Conservation (phyloP, 2,329 filamentous ascomycete genomes). For the Cercospora citrullina region DNA sequence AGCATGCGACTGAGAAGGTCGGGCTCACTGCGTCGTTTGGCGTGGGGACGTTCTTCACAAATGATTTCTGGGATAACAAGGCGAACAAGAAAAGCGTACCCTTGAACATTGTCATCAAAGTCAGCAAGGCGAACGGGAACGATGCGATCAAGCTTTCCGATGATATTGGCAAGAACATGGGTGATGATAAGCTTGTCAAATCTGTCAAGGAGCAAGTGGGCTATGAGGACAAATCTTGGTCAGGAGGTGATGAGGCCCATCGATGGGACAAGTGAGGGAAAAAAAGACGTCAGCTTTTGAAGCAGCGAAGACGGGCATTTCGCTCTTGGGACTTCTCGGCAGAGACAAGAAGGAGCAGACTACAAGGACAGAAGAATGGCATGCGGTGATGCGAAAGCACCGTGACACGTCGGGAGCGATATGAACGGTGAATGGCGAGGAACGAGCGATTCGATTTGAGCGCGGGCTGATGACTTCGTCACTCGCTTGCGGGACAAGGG, state of each 20-base stretch:
- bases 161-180: conserved; percentile 92
- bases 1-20: conserved; percentile 73
- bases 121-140: conserved; percentile 78
- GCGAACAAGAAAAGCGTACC: conserved; percentile 82
- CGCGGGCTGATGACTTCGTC: background rate
- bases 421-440: background rate
- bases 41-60: conserved; percentile 90
- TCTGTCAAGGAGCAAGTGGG: conserved; percentile 83
- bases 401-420: background rate
- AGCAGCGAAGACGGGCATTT: background rate
- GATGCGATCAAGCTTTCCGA: conserved; percentile 87
- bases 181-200: conserved; percentile 73
- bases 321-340: background rate
- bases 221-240: conserved; percentile 83
- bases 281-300: background rate
- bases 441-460: background rate
- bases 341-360: background rate
- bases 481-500: background rate
- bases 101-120: conserved; percentile 96
- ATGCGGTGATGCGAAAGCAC: background rate
- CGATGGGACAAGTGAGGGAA: conserved; percentile 66
- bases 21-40: conserved; percentile 88
- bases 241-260: conserved; percentile 76
- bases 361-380: background rate
- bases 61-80: conserved; percentile 76